Evolutionary conservation across 306 rosid species (phyloP).

Genomic region (Quercus dentata): DNA sequence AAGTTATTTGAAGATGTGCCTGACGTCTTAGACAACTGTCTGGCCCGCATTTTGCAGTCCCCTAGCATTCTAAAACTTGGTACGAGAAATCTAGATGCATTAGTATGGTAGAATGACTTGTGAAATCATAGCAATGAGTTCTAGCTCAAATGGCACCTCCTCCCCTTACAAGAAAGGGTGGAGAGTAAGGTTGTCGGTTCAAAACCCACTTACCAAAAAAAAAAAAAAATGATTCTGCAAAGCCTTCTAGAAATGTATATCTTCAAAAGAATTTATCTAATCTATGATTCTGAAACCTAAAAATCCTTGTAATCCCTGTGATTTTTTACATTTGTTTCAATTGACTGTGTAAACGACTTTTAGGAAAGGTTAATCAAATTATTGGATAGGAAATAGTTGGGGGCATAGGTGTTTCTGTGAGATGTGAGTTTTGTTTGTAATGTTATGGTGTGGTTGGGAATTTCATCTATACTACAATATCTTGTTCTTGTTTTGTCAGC

Average conservation of each 20-base stretch:
- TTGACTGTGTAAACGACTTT: neutral
- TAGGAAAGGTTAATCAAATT: neutral
- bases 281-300: neutral
- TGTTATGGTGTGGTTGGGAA: neutral
- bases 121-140: neutral
- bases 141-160: neutral
- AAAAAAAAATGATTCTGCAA: neutral
- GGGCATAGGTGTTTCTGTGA: neutral
- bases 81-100: constrained; percentile 34
- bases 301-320: neutral
- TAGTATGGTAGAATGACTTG: neutral
- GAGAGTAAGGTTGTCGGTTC: no score
- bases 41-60: constrained; percentile 72
- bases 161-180: no score
- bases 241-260: neutral
- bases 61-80: constrained; percentile 87
- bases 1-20: constrained; percentile 70
- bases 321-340: no score
- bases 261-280: neutral
- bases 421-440: neutral
- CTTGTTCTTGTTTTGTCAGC: neutral
- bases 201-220: no score
- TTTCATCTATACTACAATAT: neutral
- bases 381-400: neutral
- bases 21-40: constrained; percentile 51